phyloP scores from a whole-genome alignment of 805 yeast genomes.

The Teunomyces aglyptinius region DNA sequence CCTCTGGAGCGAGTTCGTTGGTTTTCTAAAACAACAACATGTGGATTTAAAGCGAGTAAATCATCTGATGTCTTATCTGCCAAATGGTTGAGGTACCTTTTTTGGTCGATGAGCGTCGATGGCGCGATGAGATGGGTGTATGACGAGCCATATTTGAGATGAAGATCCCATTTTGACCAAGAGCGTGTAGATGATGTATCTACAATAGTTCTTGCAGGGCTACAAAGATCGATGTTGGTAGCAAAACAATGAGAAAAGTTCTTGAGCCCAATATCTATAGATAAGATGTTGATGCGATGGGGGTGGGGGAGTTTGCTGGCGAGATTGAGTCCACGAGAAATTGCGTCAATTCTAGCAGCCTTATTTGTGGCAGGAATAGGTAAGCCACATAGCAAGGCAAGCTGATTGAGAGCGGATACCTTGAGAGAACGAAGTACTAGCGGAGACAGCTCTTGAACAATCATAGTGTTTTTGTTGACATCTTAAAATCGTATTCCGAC shows the following conservation, averaged over 20 bases:
- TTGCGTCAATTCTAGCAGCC: conserved; percentile 11
- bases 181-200: neutral
- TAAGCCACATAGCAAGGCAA: conserved; percentile 24
- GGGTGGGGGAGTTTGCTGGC: conserved; percentile 6
- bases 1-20: conserved; percentile 39
- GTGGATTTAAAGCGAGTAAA: conserved; percentile 18
- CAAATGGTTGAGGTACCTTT: conserved; percentile 24
- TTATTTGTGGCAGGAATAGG: conserved; percentile 18
- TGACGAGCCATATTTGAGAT: conserved; percentile 16
- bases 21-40: conserved; percentile 34
- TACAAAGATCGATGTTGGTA: neutral
- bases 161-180: conserved; percentile 30
- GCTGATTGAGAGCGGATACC: conserved; percentile 11
- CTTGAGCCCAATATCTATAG: conserved; percentile 42
- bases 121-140: conserved; percentile 10
- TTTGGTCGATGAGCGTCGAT: conserved; percentile 22
- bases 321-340: conserved; percentile 9
- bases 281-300: conserved; percentile 14
- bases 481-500: too few species aligned
- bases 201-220: neutral
- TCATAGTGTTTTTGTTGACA: too few species aligned
- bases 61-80: conserved; percentile 19
- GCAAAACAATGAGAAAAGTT: conserved; percentile 37
- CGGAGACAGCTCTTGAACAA: neutral
- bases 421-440: neutral